Base-by-base conservation (phyloP, 2,329 filamentous ascomycete species). In the Paraphaeosphaeria minitans region DNA sequence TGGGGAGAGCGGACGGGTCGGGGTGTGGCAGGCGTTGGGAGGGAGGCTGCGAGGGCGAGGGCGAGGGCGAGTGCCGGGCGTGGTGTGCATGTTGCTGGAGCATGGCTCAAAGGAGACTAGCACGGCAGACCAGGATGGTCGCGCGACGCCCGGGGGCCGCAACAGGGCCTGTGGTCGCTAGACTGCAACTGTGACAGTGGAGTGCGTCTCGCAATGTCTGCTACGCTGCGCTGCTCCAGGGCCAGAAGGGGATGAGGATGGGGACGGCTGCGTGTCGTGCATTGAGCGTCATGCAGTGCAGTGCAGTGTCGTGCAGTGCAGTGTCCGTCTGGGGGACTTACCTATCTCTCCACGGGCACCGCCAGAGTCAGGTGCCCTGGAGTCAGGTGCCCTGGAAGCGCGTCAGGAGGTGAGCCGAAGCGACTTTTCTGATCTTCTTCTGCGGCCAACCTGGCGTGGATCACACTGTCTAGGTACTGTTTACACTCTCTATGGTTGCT, bases 41-140 rank as follows among this genome's bases (percentile, higher is more conserved):
- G 52, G 48, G 48, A 46, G 45, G 54, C 56, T 37, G 47, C 46
- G 46, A 43, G 53, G 31, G 47, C 46, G 46, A 43, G 53, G 29
- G 47, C 46, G 46, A 43, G 53, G 31, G 47, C 46, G 46, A 43
- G 53, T 54, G 54, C 48, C 59, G 57, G 47, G 59, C 52, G 57
- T 58, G 45, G 43, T 51, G 56, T 29, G 54, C 65, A 58, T 60
- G 31, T 55, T 66, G 63, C 59, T 66, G 66, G 52, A 69, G 67
- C 70, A 74, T 75, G 65, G 64, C 62, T 64, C 68, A 70, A 67
- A 64, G 16, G 61, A 71, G 68, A 62, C 65, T 73, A 72, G 69
- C 61, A 57, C 59, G 33, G 49, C 57, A 50, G 56, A 62, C 66
- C 49, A 43, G 67, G 65, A 66, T 69, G 58, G 56, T n/a, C n/a